Conservation (phyloP, 768 basidiomycete species). For the Tulasnella sp. region DNA sequence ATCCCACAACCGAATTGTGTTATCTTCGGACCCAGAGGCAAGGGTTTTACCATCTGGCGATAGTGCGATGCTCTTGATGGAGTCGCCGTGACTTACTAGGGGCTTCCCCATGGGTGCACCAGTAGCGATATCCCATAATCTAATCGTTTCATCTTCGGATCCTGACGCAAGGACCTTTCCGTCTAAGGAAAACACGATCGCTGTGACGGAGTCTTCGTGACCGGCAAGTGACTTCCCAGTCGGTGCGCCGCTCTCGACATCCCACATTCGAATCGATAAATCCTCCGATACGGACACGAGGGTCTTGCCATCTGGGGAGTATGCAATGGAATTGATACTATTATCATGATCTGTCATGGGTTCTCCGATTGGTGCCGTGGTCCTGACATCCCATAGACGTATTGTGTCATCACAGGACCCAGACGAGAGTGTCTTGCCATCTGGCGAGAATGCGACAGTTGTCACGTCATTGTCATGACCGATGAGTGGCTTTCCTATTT, state of each 20-base stretch:
- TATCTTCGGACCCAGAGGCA: too few species aligned
- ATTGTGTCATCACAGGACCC: conserved; percentile 18
- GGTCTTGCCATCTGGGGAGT: conserved; percentile 4
- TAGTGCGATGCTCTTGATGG: too few species aligned
- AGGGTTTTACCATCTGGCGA: too few species aligned
- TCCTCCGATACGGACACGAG: conserved; percentile 22
- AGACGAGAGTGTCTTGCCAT: conserved; percentile 14
- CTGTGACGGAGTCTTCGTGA: conserved; percentile 9
- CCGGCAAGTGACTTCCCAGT: neutral
- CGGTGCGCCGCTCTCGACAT: neutral
- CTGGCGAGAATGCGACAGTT: conserved; percentile 16
- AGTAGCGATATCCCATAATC: conserved; percentile 21
- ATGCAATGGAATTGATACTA: neutral
- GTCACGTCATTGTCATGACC: too few species aligned
- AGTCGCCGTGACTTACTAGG: too few species aligned
- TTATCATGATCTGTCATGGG: conserved; percentile 3
- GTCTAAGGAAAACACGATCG: conserved; percentile 24
- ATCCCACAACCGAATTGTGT: too few species aligned
- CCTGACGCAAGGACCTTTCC: conserved; percentile 25
- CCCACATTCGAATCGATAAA: conserved; percentile 21
- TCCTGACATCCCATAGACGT: conserved; percentile 17
- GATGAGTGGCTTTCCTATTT: too few species aligned
- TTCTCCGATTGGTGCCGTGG: too few species aligned
- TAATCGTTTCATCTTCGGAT: conserved; percentile 25
- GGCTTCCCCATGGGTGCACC: neutral